These are phyloP conservation scores for Protomyces lactucae-debilis DNA, from an alignment of 1,139 yeast species.

Conservation along the genomic window DNA sequence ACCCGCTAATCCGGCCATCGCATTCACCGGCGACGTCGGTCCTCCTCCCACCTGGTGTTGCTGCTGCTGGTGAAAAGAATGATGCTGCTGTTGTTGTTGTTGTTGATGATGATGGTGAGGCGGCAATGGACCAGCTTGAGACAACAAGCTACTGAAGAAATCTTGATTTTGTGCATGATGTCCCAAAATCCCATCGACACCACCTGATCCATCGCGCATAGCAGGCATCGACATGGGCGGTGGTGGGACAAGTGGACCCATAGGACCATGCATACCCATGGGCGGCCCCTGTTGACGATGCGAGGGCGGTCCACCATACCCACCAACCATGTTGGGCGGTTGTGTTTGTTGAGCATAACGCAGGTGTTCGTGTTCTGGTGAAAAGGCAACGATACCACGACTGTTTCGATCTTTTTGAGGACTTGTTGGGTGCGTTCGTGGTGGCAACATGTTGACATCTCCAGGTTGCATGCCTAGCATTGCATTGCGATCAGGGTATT, in stretches of 20 bases:
- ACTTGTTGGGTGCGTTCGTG: background rate
- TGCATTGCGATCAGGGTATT: background rate
- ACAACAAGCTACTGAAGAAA: conserved; percentile 11
- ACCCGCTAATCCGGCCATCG: background rate
- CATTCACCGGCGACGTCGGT: background rate
- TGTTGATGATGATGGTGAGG: background rate
- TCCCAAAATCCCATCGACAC: background rate
- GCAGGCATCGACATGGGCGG: background rate
- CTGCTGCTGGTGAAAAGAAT: background rate
- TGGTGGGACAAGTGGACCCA: background rate
- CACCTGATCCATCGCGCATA: conserved; percentile 5
- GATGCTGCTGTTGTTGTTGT: background rate
- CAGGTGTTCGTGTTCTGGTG: background rate
- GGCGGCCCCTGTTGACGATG: background rate
- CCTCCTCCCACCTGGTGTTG: background rate
- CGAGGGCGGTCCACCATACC: background rate
- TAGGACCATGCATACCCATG: background rate
- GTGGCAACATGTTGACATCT: background rate
- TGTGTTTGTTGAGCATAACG: background rate
- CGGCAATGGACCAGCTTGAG: background rate
- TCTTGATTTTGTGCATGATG: conserved; percentile 25
- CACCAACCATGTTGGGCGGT: background rate
- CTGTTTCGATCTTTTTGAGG: background rate
- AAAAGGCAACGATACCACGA: background rate
- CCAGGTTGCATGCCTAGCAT: background rate